A percentile compares a stretch with the other conserved stretches of the same genome.
Evolutionary conservation across 176 grass and related monocot species (phyloP).

Genomic region (Phyllostachys edulis): DNA sequence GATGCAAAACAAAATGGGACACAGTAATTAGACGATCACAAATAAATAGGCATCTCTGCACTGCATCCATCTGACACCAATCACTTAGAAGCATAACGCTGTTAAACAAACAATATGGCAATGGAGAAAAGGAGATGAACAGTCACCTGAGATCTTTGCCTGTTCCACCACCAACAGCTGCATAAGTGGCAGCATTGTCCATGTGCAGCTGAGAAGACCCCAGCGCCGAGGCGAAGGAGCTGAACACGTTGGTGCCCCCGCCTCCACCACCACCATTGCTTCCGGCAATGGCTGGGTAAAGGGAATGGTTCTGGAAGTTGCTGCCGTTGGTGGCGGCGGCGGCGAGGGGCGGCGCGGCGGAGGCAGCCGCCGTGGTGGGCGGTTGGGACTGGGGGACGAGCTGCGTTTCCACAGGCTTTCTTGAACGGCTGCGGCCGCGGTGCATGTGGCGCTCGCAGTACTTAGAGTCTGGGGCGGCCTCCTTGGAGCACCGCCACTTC

Average conservation of each 20-base stretch:
- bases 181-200: slow-evolving; percentile 36
- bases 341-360: slow-evolving; percentile 11
- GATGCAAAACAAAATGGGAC: slow-evolving; percentile 18
- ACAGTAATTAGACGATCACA: neutral
- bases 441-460: slow-evolving; percentile 99
- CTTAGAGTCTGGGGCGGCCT: slow-evolving; percentile 83
- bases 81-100: slow-evolving; percentile 15
- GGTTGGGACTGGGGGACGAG: slow-evolving; percentile 44
- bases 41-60: neutral
- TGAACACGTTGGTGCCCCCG: slow-evolving; percentile 26
- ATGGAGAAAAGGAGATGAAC: slow-evolving; percentile 8
- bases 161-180: slow-evolving; percentile 31
- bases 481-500: slow-evolving; percentile 96
- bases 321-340: slow-evolving; percentile 11
- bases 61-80: slow-evolving; percentile 10
- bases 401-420: slow-evolving; percentile 99
- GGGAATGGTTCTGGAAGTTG: slow-evolving; percentile 48
- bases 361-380: neutral
- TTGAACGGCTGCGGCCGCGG: slow-evolving; percentile 92
- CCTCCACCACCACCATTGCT: slow-evolving; percentile 29
- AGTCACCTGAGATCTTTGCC: slow-evolving; percentile 65
- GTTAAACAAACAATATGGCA: neutral
- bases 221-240: slow-evolving; percentile 37
- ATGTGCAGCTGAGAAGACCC: slow-evolving; percentile 49
- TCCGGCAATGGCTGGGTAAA: slow-evolving; percentile 42